Evolutionary conservation across 2,329 filamentous ascomycete genomes (phyloP), one percentile per base, ranked within the genome.

Genomic region (Exophiala oligosperma): DNA sequence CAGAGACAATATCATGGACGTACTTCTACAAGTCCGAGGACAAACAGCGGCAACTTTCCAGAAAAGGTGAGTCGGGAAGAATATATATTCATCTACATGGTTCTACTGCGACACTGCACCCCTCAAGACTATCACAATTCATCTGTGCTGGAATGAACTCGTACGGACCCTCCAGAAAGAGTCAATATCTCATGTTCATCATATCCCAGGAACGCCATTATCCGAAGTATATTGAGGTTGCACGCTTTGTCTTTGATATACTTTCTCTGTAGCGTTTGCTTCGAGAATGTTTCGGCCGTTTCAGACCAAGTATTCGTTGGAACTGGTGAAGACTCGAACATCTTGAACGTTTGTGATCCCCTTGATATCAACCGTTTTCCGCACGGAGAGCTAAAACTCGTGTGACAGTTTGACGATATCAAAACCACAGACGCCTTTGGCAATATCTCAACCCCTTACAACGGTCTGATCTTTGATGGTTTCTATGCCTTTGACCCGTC

Each of bases 401-500:
- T 21, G 21, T 4, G 6, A 28, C 55, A 65, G 63, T 65, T 65
- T 26, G 63, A 65, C 32, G 59, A 65, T 37, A 51, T 65, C 40
- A 17, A 55, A 4, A 65, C 61, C 1, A 38, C 52, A 14, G 38
- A 46, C 44, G 63, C 61, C 1, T 65, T 61, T 26, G 63, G 56
- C 14, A 29, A 58, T 4, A 49, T 65, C 12, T 23, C 56, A 4
- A 7, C 44, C 14, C 48, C 59, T 17, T 65, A 66, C 35, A 32
- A 60, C 29, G 52, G 52, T 11, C 50, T 68, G 6, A 37, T 47
- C 11, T 68, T 68, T 53, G 48, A 59, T 23, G 47, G 58, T 43
- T 66, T 65, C 54, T 62, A 54, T 37, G 59, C 61, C 17, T 63
- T 69, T 48, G 38, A 56, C 14, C 67, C 67, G 24, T 41, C 44